These are phyloP conservation scores for Mallotus japonicus DNA, from an alignment of 441 rosid genomes.

Conservation along the genomic window DNA sequence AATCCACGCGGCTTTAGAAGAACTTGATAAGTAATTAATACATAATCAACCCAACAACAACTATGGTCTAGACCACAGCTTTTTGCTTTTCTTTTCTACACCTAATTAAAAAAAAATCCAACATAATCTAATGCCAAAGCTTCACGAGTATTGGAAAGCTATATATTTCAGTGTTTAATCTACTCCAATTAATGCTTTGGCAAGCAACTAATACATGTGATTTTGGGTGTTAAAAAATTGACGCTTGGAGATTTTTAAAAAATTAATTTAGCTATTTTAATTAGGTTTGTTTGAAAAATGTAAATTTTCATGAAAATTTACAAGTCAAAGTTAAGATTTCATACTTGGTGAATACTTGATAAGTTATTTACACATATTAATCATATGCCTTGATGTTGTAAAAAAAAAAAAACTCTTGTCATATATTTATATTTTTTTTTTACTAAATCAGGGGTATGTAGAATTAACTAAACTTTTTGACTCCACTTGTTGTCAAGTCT, in stretches of 20 bases:
- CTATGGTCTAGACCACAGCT: slow-evolving; percentile 3
- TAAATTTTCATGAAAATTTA: background rate
- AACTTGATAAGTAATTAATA: background rate
- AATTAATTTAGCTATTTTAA: too few relatives aligned
- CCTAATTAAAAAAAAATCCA: slow-evolving; percentile 3
- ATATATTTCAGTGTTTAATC: background rate
- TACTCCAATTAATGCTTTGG: background rate
- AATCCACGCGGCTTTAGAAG: background rate
- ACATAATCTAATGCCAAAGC: background rate
- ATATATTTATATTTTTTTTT: too few relatives aligned
- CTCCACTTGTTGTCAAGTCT: too few relatives aligned
- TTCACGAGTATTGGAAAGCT: slow-evolving; percentile 31
- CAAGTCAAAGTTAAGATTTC: too few relatives aligned
- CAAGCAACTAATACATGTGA: background rate
- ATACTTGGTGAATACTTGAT: too few relatives aligned
- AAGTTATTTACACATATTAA: too few relatives aligned
- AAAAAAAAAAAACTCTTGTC: too few relatives aligned
- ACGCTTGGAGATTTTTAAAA: background rate
- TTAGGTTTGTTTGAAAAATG: too few relatives aligned
- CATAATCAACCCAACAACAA: background rate
- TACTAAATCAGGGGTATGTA: too few relatives aligned
- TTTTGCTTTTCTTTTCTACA: background rate
- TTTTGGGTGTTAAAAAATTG: background rate
- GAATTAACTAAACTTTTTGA: too few relatives aligned
- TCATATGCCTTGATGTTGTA: too few relatives aligned